Evolutionary conservation across 2,329 filamentous ascomycete species (phyloP), one percentile per base, ranked within the genome.

Genomic region (Phaeosphaeria sp.): DNA sequence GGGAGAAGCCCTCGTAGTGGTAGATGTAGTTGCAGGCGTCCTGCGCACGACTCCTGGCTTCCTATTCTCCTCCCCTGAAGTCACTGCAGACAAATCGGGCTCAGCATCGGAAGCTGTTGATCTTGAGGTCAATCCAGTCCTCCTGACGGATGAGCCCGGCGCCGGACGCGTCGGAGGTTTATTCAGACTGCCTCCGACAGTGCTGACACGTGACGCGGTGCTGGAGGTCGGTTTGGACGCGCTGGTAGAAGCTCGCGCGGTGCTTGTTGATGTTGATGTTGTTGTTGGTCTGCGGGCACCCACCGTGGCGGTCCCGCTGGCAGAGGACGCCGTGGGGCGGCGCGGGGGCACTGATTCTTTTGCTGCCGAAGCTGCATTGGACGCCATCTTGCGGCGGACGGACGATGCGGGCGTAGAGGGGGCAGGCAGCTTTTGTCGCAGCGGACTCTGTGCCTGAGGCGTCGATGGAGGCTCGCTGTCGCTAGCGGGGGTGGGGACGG

Each of bases 11-110:
- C 68, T 61, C 8, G 69, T 61, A 20, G 67, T 59, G 5, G 67
- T 53, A 25, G 55, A 36, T 2, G 71, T 55, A 2, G 64, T 45
- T 24, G 64, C 58, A 3, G 72, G 61, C 30, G 69, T 70, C 51
- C 72, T 60, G 49, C 73, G 73, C 46, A 62, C 64, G 8, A 71
- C 43, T 2, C 70, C 39, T 2, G 72, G 36, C 5, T 69, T 74
- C 67, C 66, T 75, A 62, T 72, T 75, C 65, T 77, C 74, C 43
- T 77, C 74, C 1, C 73, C 74, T 3, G 74, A 76, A 5, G 73
- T 74, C 30, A 77, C 57, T 17, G 74, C 74, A 3, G 72, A 64
- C 11, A 74, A 54, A 9, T 75, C 74, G 51, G 72, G 71, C 59
- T 76, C 74, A 2, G 65, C 69, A 57, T 76, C 73, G 3, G 69